These are phyloP conservation scores for Dictyostelium capitatum DNA, from an alignment of 78 protist species.

Conservation along the genomic window DNA sequence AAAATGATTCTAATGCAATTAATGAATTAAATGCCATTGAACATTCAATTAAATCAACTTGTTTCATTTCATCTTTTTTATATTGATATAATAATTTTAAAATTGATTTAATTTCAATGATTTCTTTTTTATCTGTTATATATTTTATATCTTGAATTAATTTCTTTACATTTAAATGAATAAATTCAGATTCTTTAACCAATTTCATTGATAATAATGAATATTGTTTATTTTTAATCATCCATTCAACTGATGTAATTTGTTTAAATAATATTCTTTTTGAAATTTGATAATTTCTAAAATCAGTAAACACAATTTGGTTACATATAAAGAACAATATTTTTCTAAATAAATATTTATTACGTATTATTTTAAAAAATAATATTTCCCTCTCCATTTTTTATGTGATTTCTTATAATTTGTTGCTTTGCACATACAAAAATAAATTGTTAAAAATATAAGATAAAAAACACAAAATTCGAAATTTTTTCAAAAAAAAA, in stretches of 20 bases:
- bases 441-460: no score
- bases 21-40: neutral
- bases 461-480: no score
- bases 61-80: neutral
- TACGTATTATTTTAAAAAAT: neutral
- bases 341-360: slow-evolving; percentile 1
- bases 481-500: no score
- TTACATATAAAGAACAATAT: neutral
- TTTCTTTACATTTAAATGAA: neutral
- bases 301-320: neutral
- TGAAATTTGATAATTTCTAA: neutral
- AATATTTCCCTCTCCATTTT: neutral
- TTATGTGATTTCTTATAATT: no score
- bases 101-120: neutral
- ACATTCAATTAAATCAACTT: neutral
- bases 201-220: neutral
- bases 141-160: neutral
- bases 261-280: neutral
- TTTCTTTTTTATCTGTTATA: neutral
- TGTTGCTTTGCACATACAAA: no score
- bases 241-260: neutral
- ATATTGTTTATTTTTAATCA: neutral
- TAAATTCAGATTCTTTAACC: neutral
- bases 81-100: neutral
- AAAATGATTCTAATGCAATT: neutral